Conservation (phyloP, 2,329 filamentous ascomycete genomes). For the Botrytis hyacinthi region DNA sequence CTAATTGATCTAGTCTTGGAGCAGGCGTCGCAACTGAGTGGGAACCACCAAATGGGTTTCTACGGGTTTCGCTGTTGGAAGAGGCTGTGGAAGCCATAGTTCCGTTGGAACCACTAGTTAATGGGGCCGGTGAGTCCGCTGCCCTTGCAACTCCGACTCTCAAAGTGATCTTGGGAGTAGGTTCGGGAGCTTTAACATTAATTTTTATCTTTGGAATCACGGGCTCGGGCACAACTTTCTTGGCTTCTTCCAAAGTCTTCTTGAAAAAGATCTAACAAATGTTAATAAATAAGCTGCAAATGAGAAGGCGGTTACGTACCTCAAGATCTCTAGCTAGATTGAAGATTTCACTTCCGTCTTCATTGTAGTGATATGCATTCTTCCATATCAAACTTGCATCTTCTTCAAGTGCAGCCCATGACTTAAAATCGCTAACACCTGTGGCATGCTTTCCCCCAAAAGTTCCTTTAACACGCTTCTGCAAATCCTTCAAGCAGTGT, state of each 20-base stretch:
- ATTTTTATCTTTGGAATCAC: constrained; percentile 63
- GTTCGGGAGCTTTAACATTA: constrained; percentile 67
- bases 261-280: constrained; percentile 62
- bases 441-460: constrained; percentile 64
- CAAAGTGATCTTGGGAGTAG: constrained; percentile 66
- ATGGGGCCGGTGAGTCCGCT: constrained; percentile 51
- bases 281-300: constrained; percentile 21
- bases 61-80: constrained; percentile 33
- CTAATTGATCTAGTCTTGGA: constrained; percentile 35
- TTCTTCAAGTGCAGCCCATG: constrained; percentile 78
- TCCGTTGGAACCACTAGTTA: constrained; percentile 44
- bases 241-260: constrained; percentile 67
- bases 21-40: constrained; percentile 29
- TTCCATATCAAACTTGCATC: constrained; percentile 79
- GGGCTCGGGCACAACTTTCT: constrained; percentile 69
- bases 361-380: constrained; percentile 87
- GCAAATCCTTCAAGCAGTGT: constrained; percentile 71
- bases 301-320: constrained; percentile 47
- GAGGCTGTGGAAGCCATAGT: constrained; percentile 17
- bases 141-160: constrained; percentile 55
- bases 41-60: constrained; percentile 36
- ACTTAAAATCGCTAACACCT: constrained; percentile 68
- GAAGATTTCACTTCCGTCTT: constrained; percentile 85
- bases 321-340: constrained; percentile 75
- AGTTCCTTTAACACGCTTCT: constrained; percentile 73